phyloP scores from a whole-genome alignment of 805 yeast genomes.

The Candida sakaeoensis region DNA sequence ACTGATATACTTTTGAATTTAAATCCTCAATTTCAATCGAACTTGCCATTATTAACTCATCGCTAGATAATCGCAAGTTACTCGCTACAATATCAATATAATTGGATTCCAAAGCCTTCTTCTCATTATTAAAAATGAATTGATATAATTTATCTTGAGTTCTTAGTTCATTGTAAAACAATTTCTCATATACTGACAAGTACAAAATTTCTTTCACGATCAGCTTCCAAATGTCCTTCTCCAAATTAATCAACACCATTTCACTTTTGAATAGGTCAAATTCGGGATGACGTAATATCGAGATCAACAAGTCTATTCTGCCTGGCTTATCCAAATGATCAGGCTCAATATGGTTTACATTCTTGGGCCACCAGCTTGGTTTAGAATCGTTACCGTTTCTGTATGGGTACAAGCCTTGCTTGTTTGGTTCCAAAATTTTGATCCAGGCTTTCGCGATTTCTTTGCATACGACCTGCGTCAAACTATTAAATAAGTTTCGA shows the following conservation, averaged over 20 bases:
- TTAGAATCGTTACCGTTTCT: constrained; percentile 43
- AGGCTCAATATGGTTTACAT: constrained; percentile 63
- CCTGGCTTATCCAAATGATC: constrained; percentile 65
- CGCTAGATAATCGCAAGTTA: constrained; percentile 9
- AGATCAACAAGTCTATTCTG: constrained; percentile 47
- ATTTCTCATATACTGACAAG: constrained; percentile 23
- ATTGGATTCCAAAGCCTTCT: constrained; percentile 2
- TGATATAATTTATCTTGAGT: constrained; percentile 3
- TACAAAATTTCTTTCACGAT: constrained; percentile 26
- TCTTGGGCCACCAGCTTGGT: constrained; percentile 72
- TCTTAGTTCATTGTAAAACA: constrained; percentile 13
- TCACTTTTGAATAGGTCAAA: constrained; percentile 13
- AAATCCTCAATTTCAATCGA: constrained; percentile 10
- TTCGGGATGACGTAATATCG: constrained; percentile 26
- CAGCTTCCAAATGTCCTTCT: constrained; percentile 8
- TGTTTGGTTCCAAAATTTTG: constrained; percentile 58
- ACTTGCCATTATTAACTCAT: constrained; percentile 15
- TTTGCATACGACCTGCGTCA: constrained; percentile 45
- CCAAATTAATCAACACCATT: constrained; percentile 12
- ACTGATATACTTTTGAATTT: constrained; percentile 7
- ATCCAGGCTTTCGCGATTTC: constrained; percentile 66
- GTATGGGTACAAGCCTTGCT: constrained; percentile 63
- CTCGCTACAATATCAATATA: constrained; percentile 13
- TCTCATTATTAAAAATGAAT: not conserved
- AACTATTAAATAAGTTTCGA: constrained; percentile 13